Base-by-base conservation (phyloP, 2,329 filamentous ascomycete species). In the Arthrobotrys megalospora region DNA sequence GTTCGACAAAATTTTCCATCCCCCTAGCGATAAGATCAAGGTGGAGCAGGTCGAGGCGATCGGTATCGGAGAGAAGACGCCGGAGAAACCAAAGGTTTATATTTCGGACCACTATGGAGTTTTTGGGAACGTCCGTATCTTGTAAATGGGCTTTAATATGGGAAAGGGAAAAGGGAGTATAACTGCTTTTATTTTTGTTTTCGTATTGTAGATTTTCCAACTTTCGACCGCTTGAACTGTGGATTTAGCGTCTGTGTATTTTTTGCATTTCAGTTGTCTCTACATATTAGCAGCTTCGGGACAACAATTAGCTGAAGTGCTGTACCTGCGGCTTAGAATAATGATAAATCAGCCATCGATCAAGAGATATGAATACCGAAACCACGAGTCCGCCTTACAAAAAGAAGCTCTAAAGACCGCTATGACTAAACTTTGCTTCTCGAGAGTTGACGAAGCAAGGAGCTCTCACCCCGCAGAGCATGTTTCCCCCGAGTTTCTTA, bases 61-160 rank as follows among this genome's bases (percentile, higher is more conserved):
- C 43, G 75, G 75, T n/a, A 38, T 53, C 6, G 75, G 75, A 14
- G 60, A 78, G 67, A 78, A 53, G 67, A 78, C 75, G 19, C 16
- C 47, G 16, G 47, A 67, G 14, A 41, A 68, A 28, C 75, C 75
- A 43, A 67, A 64, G 19, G 52, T 78, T 28, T 78, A 45, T 8
- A 72, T 78, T 45, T 78, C 75, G 36, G 75, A 78, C 60, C 75
- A 78, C 47, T 78, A 63, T 52, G 75, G 75, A 43, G 67, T 78
- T 47, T 67, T 63, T 67, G 75, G 50, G 28, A 72, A 65, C 14
- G 62, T 78, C 48, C 67, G 75, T 7, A 68, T 78, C 24, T 50
- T 64, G 45, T 78, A 55, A 72, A 63, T 3, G 1, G 41, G 24
- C 1, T 8, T 12, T 6, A 47, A 38, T 12, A 21, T 41, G 21